A percentile compares a stretch with the other conserved stretches of the same genome.
Conservation (phyloP, 805 yeast genomes). For the Yamadazyma phyllophila region DNA sequence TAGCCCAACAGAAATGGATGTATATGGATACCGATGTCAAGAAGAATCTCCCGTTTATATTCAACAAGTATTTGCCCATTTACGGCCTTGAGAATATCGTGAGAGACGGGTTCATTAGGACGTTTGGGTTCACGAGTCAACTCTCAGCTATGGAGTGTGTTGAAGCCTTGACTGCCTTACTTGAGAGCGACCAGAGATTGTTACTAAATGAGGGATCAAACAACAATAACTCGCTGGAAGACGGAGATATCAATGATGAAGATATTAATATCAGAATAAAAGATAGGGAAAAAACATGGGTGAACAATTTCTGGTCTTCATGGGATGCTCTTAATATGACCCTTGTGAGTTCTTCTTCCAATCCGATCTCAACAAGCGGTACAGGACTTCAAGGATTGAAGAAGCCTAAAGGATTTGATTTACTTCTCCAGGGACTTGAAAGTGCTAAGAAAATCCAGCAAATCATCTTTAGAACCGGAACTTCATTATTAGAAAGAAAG, state of each 20-base stretch:
- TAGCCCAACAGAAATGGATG: conserved; percentile 90
- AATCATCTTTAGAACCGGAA: conserved; percentile 82
- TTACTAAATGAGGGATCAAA: conserved; percentile 18
- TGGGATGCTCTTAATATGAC: conserved; percentile 51
- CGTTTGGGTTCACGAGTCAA: conserved; percentile 84
- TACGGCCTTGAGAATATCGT: conserved; percentile 83
- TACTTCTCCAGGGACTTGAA: conserved; percentile 67
- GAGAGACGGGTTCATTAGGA: conserved; percentile 81
- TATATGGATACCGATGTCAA: conserved; percentile 83
- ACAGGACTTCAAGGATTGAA: conserved; percentile 17
- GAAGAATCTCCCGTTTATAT: conserved; percentile 64
- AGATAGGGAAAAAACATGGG: conserved; percentile 63
- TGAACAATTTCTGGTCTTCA: conserved; percentile 63
- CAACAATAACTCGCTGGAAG: conserved; percentile 14
- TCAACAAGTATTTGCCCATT: conserved; percentile 64
- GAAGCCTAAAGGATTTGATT: conserved; percentile 46
- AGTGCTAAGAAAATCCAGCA: conserved; percentile 83
- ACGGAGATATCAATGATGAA: conserved; percentile 20
- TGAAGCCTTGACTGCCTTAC: conserved; percentile 79
- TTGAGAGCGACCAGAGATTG: conserved; percentile 58
- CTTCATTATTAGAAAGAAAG: conserved; percentile 81
- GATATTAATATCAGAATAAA: conserved; percentile 28
- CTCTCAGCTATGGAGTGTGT: conserved; percentile 91
- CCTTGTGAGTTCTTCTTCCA: conserved; percentile 12
- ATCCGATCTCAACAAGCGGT: conserved; percentile 7